Evolutionary conservation across 2,329 filamentous ascomycete genomes (phyloP), one percentile per base, ranked within the genome.

Genomic region (Colletotrichum cordylinicola): DNA sequence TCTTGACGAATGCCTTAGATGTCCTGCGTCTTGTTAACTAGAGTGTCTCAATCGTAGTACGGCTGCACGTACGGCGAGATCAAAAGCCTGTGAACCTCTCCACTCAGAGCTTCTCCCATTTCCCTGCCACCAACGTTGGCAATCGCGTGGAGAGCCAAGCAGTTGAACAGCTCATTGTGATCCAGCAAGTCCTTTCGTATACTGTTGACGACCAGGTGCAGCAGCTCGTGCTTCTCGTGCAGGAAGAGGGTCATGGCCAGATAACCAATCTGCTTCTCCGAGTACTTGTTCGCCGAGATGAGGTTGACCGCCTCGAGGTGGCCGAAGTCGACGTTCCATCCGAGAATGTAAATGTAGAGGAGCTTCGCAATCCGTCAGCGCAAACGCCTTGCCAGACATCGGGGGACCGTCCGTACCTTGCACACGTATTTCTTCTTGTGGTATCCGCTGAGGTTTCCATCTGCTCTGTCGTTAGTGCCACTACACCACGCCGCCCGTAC

Each of bases 341-440:
- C 97, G 79, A 99, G 91, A 76, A 99, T 99, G 86, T 99, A 99
- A 82, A 99, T 98, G 85, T 99, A 99, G 77, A 99, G 90, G 80
- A 99, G 92, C 93, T 91, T 79, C 69, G 16, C 52, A n/a, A n/a
- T 10, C 33, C 35, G 73, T 84, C 79, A 83, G 80, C 77, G 48
- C 60, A 61, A 13, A 48, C 12, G n/a, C 37, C 61, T 33, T 61
- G 27, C 37, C 71, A 74, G 67, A 67, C 31, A 72, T 24, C 31
- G 21, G 35, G 12, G 24, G n/a, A 8, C 68, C 27, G 62, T 24
- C 16, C 83, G 71, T 87, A 92, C 91, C 89, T 99, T 99, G 95
- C 97, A 99, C 79, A 99, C 97, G 84, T 99, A 99, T 94, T 99
- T 99, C 91, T 99, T 99, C 90, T 98, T 98, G 89, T 98, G 96